Evolutionary conservation across 2,329 filamentous ascomycete species (phyloP).

Genomic region (Sarocladiaceae sp.): DNA sequence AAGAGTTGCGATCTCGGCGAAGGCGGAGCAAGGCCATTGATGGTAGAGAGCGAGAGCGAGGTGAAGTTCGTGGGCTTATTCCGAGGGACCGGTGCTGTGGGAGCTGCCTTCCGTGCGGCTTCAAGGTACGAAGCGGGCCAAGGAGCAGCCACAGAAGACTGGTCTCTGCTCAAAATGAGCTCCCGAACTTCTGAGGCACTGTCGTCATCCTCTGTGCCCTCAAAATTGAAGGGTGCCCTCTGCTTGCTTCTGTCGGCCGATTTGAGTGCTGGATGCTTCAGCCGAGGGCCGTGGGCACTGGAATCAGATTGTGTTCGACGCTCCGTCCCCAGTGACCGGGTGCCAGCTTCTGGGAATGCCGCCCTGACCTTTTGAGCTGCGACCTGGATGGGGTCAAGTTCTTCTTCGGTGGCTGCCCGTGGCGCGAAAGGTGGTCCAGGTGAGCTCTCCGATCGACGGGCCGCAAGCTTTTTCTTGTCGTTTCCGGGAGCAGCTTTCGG

Average conservation of each 20-base stretch:
- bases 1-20: conserved; percentile 4
- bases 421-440: neutral
- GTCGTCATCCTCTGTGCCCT: neutral
- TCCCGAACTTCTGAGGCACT: conserved; percentile 8
- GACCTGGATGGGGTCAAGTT: conserved; percentile 24
- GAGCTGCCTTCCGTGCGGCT: conserved; percentile 16
- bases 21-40: conserved; percentile 2
- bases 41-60: conserved; percentile 1
- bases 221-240: neutral
- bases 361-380: conserved; percentile 27
- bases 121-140: conserved; percentile 17
- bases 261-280: conserved; percentile 34
- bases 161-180: conserved; percentile 17
- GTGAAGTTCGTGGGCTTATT: conserved; percentile 19
- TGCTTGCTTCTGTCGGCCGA: conserved; percentile 20
- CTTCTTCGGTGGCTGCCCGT: conserved; percentile 13
- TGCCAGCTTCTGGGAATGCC: conserved; percentile 21
- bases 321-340: conserved; percentile 14
- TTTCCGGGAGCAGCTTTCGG: neutral
- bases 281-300: conserved; percentile 17
- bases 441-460: neutral
- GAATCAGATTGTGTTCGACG: conserved; percentile 15
- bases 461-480: neutral
- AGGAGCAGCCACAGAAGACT: conserved; percentile 11
- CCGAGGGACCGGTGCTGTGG: conserved; percentile 9